A percentile compares a stretch with the other conserved stretches of the same genome.
phyloP scores from a whole-genome alignment of 805 yeast species.

The Saccharomycopsis fermentans region DNA sequence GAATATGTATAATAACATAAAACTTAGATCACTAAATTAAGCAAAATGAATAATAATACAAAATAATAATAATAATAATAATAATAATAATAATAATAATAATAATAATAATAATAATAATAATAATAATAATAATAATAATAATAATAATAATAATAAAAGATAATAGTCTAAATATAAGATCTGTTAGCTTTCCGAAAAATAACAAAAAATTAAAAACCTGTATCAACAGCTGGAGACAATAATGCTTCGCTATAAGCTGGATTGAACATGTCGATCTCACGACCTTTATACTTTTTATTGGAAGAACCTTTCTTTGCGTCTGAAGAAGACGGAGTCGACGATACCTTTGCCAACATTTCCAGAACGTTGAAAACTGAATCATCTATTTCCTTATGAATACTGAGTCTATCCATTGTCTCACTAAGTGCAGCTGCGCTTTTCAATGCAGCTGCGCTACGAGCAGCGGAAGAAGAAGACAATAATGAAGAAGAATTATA shows the following conservation, averaged over 20 bases:
- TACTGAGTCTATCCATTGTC: constrained; percentile 1
- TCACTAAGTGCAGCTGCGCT: not conserved
- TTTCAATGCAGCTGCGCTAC: not conserved
- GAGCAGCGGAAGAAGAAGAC: not conserved
- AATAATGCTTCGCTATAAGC: constrained; percentile 14
- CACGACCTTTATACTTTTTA: constrained; percentile 1
- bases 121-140: too few species aligned
- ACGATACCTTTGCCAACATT: constrained; percentile 7
- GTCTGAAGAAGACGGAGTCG: not conserved
- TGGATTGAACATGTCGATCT: constrained; percentile 18
- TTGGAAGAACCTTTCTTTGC: not conserved
- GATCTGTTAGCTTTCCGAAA: too few species aligned
- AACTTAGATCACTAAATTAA: too few species aligned
- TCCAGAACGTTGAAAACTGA: constrained; percentile 11
- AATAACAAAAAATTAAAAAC: not conserved
- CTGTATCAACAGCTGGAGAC: constrained; percentile 12
- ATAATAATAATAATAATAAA: too few species aligned
- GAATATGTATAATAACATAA: too few species aligned
- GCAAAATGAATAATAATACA: too few species aligned
- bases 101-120: too few species aligned
- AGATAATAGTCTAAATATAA: too few species aligned
- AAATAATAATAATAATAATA: too few species aligned
- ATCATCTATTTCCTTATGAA: constrained; percentile 15
- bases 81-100: too few species aligned
- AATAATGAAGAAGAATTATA: constrained; percentile 19